A percentile compares a stretch with the other conserved stretches of the same genome.
Evolutionary conservation across 345 rosid genomes (phyloP).

Genomic region (Arabidopsis arenosa): DNA sequence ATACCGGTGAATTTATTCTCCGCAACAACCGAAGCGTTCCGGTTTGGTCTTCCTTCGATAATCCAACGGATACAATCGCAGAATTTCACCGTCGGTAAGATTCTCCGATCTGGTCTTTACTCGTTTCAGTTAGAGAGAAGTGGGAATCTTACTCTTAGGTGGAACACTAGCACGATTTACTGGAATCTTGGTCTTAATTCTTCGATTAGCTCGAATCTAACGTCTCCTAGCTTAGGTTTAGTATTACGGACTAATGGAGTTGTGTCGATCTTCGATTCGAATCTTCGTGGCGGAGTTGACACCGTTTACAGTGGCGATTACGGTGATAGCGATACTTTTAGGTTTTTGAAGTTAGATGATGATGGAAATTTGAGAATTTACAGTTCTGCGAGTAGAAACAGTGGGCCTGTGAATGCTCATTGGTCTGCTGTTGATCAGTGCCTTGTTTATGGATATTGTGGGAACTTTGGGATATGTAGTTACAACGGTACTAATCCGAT

Average conservation of each 20-base stretch:
- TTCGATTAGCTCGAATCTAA: slow-evolving; percentile 50
- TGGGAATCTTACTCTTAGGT: slow-evolving; percentile 63
- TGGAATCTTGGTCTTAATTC: slow-evolving; percentile 68
- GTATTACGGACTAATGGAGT: slow-evolving; percentile 49
- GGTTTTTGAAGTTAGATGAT: slow-evolving; percentile 58
- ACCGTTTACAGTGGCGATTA: slow-evolving; percentile 59
- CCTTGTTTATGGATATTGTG: slow-evolving; percentile 66
- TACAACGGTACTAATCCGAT: slow-evolving; percentile 52
- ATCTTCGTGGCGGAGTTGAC: slow-evolving; percentile 32
- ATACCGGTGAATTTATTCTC: slow-evolving; percentile 62
- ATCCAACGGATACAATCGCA: slow-evolving; percentile 63
- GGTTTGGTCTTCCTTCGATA: slow-evolving; percentile 70
- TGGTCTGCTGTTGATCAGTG: slow-evolving; percentile 74
- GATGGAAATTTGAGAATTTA: slow-evolving; percentile 77
- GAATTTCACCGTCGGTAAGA: slow-evolving; percentile 49
- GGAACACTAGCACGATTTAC: slow-evolving; percentile 56
- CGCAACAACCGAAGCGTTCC: slow-evolving; percentile 38
- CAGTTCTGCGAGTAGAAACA: slow-evolving; percentile 41
- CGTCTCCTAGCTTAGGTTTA: slow-evolving; percentile 52
- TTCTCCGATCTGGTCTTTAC: slow-evolving; percentile 58
- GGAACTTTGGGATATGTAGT: slow-evolving; percentile 64
- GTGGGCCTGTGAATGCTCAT: slow-evolving; percentile 34
- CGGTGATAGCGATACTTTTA: slow-evolving; percentile 55
- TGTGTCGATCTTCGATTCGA: slow-evolving; percentile 46
- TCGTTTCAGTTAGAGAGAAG: slow-evolving; percentile 50